Conservation (phyloP, 225 moss, liverwort and hornwort genomes). For the Pseudoscleropodium purum region DNA sequence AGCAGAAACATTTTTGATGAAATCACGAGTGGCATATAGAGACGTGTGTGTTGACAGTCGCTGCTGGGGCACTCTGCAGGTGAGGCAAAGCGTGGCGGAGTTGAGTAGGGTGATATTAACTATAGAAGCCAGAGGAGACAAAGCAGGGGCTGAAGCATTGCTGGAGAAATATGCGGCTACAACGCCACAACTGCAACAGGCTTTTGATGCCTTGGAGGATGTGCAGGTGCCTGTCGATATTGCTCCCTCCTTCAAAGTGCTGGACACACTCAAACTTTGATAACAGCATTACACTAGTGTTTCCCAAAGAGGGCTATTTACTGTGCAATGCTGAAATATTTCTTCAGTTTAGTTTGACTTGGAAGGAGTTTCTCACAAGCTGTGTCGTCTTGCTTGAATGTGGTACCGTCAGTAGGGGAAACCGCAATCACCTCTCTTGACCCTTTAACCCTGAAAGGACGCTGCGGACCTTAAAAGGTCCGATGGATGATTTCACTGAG, state of each 20-base stretch:
- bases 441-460: too few species aligned
- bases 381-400: not conserved
- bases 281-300: not conserved
- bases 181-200: conserved; percentile 65
- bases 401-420: not conserved
- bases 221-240: conserved; percentile 93
- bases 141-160: conserved; percentile 53
- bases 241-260: conserved; percentile 54
- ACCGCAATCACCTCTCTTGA: not conserved
- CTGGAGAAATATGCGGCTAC: conserved; percentile 64
- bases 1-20: not conserved
- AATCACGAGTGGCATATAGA: not conserved
- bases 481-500: not conserved
- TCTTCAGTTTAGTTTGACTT: not conserved
- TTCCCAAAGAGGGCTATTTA: not conserved
- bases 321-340: not conserved
- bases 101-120: conserved; percentile 72
- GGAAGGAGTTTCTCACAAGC: not conserved
- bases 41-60: not conserved
- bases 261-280: conserved; percentile 28
- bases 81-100: conserved; percentile 65
- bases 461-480: not conserved
- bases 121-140: conserved; percentile 89
- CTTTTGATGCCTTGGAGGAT: conserved; percentile 57
- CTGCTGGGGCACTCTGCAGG: conserved; percentile 28